These are phyloP conservation scores for Aegilops umbellulata DNA, from an alignment of 176 grass and related monocot species.

Conservation along the genomic window DNA sequence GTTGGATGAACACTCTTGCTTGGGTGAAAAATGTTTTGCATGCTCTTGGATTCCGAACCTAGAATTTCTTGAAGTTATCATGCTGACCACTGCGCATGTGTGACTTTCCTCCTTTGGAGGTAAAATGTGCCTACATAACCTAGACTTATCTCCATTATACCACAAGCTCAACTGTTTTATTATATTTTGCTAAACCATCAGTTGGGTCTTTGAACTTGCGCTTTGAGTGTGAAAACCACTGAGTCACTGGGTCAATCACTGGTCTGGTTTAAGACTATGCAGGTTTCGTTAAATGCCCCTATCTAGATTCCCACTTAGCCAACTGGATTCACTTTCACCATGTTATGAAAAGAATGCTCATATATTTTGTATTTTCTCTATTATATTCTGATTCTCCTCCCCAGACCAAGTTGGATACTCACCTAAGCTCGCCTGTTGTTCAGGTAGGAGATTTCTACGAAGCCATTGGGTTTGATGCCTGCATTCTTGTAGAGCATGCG, in stretches of 20 bases:
- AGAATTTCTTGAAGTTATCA: not conserved
- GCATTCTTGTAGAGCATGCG: constrained; percentile 93
- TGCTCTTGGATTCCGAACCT: not conserved
- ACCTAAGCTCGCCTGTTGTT: constrained; percentile 15
- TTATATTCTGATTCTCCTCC: not conserved
- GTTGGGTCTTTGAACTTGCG: not conserved
- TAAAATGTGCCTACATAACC: not conserved
- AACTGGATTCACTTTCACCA: not conserved
- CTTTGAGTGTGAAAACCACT: not conserved
- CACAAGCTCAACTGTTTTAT: not conserved
- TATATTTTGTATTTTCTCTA: not conserved
- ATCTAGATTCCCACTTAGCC: not conserved
- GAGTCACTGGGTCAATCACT: not conserved
- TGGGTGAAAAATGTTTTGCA: not conserved
- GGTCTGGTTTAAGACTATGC: not conserved
- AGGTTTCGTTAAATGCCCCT: not conserved
- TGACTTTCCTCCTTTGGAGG: not conserved
- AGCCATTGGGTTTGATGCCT: constrained; percentile 95
- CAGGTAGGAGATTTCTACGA: constrained; percentile 99
- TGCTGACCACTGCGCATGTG: not conserved
- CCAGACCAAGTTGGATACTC: not conserved
- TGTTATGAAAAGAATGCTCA: constrained; percentile 1
- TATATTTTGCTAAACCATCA: constrained; percentile 1
- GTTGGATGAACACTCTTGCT: not conserved
- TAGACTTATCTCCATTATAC: not conserved